These are phyloP conservation scores for Amanita subjunquillea DNA, from an alignment of 768 basidiomycete species.

Conservation along the genomic window DNA sequence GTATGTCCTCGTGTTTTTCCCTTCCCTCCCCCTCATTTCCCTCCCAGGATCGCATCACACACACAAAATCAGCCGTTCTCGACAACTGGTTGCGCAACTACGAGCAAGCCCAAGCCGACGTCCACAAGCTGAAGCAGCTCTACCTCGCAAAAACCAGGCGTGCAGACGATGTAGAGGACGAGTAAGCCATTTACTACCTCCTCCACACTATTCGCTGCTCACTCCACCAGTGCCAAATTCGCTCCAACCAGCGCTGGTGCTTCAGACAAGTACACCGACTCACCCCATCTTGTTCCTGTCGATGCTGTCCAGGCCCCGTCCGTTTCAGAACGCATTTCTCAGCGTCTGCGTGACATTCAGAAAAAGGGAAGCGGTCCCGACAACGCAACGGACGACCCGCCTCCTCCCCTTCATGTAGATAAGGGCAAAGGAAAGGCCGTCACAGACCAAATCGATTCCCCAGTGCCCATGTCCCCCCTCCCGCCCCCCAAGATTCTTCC, in stretches of 20 bases:
- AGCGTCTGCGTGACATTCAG: constrained; percentile 75
- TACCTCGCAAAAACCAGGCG: constrained; percentile 72
- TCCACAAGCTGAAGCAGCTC: constrained; percentile 62
- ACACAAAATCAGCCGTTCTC: constrained; percentile 46
- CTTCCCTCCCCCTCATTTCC: constrained; percentile 5
- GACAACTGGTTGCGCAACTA: constrained; percentile 64
- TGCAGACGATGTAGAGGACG: constrained; percentile 90
- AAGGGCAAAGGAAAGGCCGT: constrained; percentile 73
- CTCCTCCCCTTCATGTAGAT: constrained; percentile 48
- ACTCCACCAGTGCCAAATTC: constrained; percentile 62
- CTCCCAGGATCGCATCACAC: constrained; percentile 49
- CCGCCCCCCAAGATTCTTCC: constrained; percentile 38
- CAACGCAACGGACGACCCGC: constrained; percentile 20
- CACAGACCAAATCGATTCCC: constrained; percentile 36
- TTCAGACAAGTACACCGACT: constrained; percentile 73
- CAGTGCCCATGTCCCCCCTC: constrained; percentile 54
- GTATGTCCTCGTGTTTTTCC: constrained; percentile 22
- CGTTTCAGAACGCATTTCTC: constrained; percentile 80
- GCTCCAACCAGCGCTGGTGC: constrained; percentile 54
- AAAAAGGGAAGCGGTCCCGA: constrained; percentile 36
- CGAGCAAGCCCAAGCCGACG: constrained; percentile 57
- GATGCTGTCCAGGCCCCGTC: constrained; percentile 51
- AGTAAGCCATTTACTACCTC: constrained; percentile 42
- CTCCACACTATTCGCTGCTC: constrained; percentile 7
- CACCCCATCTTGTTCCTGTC: constrained; percentile 54